Evolutionary conservation across 225 moss, liverwort and hornwort genomes (phyloP).

Genomic region (Polytrichum commune): DNA sequence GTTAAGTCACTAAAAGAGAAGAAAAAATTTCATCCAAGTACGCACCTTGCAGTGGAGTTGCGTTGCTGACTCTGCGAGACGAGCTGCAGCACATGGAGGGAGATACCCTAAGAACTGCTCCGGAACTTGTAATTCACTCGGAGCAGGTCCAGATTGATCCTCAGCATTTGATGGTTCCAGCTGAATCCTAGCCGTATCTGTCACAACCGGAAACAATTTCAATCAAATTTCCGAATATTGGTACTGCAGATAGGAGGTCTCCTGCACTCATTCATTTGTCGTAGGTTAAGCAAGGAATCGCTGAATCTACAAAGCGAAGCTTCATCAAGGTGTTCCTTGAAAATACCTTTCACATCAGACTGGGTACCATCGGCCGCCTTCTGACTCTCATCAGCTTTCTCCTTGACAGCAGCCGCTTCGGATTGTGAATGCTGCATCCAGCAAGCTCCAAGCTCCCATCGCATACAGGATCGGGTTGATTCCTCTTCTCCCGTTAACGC

Average conservation of each 20-base stretch:
- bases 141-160: constrained; percentile 10
- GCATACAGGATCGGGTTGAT: constrained; percentile 27
- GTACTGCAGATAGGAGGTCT: too few species aligned
- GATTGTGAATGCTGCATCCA: constrained; percentile 66
- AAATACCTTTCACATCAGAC: constrained; percentile 7
- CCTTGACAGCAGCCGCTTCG: constrained; percentile 47
- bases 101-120: constrained; percentile 38
- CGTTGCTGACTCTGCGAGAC: constrained; percentile 50
- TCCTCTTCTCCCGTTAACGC: constrained; percentile 41
- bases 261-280: too few species aligned
- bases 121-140: constrained; percentile 34
- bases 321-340: not conserved
- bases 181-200: too few species aligned
- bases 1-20: not conserved
- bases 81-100: constrained; percentile 39
- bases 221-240: too few species aligned
- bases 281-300: too few species aligned
- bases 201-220: too few species aligned
- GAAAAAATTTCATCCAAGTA: not conserved
- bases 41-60: constrained; percentile 51
- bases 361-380: constrained; percentile 29
- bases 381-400: constrained; percentile 32
- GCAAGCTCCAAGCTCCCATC: constrained; percentile 74
- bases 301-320: too few species aligned
- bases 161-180: constrained; percentile 5